Evolutionary conservation across 768 basidiomycete species (phyloP).

Genomic region (Naganishia antarctica): DNA sequence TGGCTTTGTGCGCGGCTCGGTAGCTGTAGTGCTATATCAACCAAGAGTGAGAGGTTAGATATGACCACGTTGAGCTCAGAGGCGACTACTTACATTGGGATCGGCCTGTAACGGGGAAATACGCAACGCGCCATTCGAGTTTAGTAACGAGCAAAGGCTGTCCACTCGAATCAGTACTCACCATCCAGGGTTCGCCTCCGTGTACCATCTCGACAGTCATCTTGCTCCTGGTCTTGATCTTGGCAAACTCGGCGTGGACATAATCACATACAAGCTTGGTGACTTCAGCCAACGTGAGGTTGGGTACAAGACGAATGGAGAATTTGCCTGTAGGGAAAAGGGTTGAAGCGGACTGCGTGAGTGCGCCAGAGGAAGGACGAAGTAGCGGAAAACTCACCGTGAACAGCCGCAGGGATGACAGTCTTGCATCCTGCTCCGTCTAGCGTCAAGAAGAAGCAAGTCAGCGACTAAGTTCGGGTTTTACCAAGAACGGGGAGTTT

Average conservation of each 20-base stretch:
- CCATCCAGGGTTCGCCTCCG: conserved; percentile 86
- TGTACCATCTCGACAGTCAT: conserved; percentile 66
- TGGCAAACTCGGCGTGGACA: conserved; percentile 72
- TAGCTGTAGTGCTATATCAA: conserved; percentile 78
- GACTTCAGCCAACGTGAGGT: conserved; percentile 73
- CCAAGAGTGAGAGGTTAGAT: not conserved
- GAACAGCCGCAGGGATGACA: conserved; percentile 81
- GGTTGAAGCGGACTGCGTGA: not conserved
- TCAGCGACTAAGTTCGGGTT: no score
- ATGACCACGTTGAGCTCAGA: no score
- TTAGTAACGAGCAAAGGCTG: no score
- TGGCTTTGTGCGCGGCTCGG: conserved; percentile 77
- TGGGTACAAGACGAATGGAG: conserved; percentile 86
- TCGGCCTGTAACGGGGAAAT: conserved; percentile 30
- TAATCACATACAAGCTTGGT: conserved; percentile 67
- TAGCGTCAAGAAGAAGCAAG: conserved; percentile 2
- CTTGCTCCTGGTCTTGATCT: conserved; percentile 78
- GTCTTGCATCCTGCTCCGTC: conserved; percentile 55
- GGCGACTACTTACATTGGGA: conserved; percentile 35
- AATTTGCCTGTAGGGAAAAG: conserved; percentile 70
- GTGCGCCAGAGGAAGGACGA: not conserved
- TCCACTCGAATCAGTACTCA: conserved; percentile 23
- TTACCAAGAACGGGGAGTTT: no score
- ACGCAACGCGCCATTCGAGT: conserved; percentile 1
- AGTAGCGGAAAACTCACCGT: conserved; percentile 35